phyloP scores from a whole-genome alignment of 2,329 filamentous ascomycete species.

The Ilyonectria mors-panacis region DNA sequence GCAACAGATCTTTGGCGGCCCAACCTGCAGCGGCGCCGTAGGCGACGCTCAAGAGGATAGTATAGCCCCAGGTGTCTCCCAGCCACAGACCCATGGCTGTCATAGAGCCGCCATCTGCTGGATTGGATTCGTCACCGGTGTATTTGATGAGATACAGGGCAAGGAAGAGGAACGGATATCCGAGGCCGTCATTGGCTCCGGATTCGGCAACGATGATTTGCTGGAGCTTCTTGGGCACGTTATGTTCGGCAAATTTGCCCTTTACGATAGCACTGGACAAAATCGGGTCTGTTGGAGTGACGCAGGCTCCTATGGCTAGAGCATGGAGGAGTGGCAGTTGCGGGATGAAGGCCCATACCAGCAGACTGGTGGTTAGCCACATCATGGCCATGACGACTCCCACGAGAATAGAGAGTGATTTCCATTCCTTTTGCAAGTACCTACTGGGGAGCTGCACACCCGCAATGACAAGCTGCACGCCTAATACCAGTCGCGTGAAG shows the following conservation, averaged over 20 bases:
- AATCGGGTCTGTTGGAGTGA: conserved; percentile 92
- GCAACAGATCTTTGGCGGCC: conserved; percentile 84
- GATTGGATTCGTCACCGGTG: conserved; percentile 68
- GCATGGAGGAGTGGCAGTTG: conserved; percentile 82
- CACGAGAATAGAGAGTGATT: conserved; percentile 79
- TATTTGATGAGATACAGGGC: conserved; percentile 89
- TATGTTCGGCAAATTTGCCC: conserved; percentile 92
- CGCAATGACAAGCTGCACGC: conserved; percentile 89
- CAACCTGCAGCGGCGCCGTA: conserved; percentile 86
- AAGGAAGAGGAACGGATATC: conserved; percentile 90
- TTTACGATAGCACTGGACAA: conserved; percentile 92
- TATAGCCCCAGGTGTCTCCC: conserved; percentile 87
- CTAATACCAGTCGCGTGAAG: conserved; percentile 89
- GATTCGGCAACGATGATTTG: conserved; percentile 86
- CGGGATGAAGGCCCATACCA: conserved; percentile 84
- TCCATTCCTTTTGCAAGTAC: conserved; percentile 86
- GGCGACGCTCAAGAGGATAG: conserved; percentile 81
- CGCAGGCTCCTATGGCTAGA: conserved; percentile 84
- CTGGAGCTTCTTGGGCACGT: conserved; percentile 87
- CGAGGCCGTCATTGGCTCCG: conserved; percentile 89
- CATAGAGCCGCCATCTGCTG: conserved; percentile 68
- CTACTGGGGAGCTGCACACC: conserved; percentile 89
- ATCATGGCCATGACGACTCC: conserved; percentile 88
- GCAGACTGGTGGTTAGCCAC: conserved; percentile 84
- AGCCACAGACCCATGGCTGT: conserved; percentile 86